Base-by-base conservation (phyloP, 2,329 filamentous ascomycete species). In the Apiospora rasikravindrae region DNA sequence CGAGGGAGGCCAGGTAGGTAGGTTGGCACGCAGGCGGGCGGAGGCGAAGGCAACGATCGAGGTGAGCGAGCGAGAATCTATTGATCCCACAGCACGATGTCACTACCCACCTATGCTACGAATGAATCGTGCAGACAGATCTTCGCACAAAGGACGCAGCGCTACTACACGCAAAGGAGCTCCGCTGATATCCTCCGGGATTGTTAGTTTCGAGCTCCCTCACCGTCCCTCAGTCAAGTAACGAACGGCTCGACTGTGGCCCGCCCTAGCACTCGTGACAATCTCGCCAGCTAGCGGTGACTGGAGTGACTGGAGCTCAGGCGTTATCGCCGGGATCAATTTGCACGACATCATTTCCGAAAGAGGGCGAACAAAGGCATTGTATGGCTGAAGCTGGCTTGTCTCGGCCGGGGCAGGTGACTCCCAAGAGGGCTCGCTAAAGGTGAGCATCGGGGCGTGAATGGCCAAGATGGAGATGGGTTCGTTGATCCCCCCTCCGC, bases 301-400 rank as follows among this genome's bases (percentile, higher is more conserved):
- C 67, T 47, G 66, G 69, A 69, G 72, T 74, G 76, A 74, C 68
- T 72, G 51, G 72, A 72, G 68, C 68, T 47, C 68, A 73, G 61
- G 68, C 70, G 72, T 73, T 74, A 73, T 74, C 71, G 71, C 73
- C 74, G 74, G 74, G 51, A 67, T 47, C 67, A 73, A 5, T 64
- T 64, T 64, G 68, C 47, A 51, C 47, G 47, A 40, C 68, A 57
- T 71, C 64, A 73, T 70, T 70, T 70, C 67, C 71, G 70, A 72
- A 44, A 69, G 47, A 24, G 33, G 68, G 29, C 29, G 42, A 42
- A 26, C 37, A 51, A 24, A 29, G 68, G 68, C 68, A 40, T 40
- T 69, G 68, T 69, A 69, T 73, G 73, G 73, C 69, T 40, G n/a
- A n/a, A 40, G 57, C 57, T 64, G 57, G 57, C 57, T 64, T 64